A percentile compares a stretch with the other conserved stretches of the same genome.
These are phyloP conservation scores for Bacterosira constricta DNA, from an alignment of 108 stramenopile species.

Conservation along the genomic window DNA sequence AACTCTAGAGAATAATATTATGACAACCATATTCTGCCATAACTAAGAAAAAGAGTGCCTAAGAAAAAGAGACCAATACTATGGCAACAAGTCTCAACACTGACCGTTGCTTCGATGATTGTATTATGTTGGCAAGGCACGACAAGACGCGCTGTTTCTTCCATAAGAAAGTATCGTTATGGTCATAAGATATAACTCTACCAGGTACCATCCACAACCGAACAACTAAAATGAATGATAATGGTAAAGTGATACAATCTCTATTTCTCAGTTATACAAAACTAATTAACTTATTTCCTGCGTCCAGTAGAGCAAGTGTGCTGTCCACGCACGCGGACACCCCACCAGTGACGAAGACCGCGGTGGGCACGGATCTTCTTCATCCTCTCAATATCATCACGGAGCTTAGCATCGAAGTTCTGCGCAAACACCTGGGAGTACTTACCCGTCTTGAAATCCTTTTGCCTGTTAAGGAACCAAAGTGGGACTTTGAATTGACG, in stretches of 20 bases:
- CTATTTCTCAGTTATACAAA: neutral
- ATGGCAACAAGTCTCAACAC: too few relatives aligned
- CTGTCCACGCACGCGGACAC: conserved; percentile 99
- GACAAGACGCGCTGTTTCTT: too few relatives aligned
- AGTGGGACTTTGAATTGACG: conserved; percentile 99
- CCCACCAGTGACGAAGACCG: conserved; percentile 99
- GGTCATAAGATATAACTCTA: too few relatives aligned
- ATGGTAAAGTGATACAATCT: neutral
- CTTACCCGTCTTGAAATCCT: conserved; percentile 99
- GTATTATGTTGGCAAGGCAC: too few relatives aligned
- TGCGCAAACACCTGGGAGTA: conserved; percentile 97
- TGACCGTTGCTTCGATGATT: too few relatives aligned
- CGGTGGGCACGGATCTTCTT: conserved; percentile 99
- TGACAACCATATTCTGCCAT: too few relatives aligned
- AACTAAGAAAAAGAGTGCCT: too few relatives aligned
- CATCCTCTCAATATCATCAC: conserved; percentile 98
- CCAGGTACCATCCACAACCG: too few relatives aligned
- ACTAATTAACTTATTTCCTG: conserved; percentile 57
- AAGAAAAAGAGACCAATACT: too few relatives aligned
- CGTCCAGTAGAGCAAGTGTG: conserved; percentile 99
- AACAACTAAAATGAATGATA: too few relatives aligned
- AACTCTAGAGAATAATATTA: too few relatives aligned
- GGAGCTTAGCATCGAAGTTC: conserved; percentile 96
- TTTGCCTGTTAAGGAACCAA: conserved; percentile 99
- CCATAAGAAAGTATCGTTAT: too few relatives aligned